Conservation (phyloP, 2,329 filamentous ascomycete genomes). For the Pseudopyricularia javanii region DNA sequence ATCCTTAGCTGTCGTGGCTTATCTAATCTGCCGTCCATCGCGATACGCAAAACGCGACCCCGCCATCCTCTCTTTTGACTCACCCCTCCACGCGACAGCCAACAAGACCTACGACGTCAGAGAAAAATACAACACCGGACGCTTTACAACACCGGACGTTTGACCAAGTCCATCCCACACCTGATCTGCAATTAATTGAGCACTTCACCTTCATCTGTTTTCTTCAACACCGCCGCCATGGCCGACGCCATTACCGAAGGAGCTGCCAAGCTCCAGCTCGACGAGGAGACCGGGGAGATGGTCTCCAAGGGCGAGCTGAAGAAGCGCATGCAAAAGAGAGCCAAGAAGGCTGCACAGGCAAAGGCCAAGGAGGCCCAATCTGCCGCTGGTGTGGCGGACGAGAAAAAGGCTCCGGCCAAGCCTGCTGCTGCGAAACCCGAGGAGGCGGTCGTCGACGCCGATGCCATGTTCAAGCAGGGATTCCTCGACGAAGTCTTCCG, state of each 20-base stretch:
- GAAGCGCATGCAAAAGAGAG: conserved; percentile 45
- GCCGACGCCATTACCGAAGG: conserved; percentile 32
- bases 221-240: conserved; percentile 25
- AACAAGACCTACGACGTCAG: not conserved
- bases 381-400: conserved; percentile 12
- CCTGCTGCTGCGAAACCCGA: conserved; percentile 28
- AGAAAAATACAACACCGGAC: too few species aligned
- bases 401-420: conserved; percentile 12
- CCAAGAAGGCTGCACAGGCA: conserved; percentile 41
- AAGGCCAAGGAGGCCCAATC: conserved; percentile 30
- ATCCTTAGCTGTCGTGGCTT: too few species aligned
- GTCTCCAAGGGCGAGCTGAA: conserved; percentile 52
- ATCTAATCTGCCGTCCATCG: not conserved
- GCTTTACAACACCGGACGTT: too few species aligned
- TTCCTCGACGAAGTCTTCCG: conserved; percentile 64
- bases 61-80: not conserved
- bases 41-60: not conserved
- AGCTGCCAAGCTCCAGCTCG: conserved; percentile 46
- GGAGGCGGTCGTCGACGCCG: conserved; percentile 33
- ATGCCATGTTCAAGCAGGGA: conserved; percentile 69
- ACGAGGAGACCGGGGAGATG: conserved; percentile 54
- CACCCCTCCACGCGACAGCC: not conserved
- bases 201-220: not conserved
- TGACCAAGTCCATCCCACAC: too few species aligned
- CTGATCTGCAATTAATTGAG: too few species aligned